Percentiles rank a stretch among this genome's conserved stretches.
These are phyloP conservation scores for Globisporangium viniferum DNA, from an alignment of 352 stramenopile genomes.

Conservation along the genomic window DNA sequence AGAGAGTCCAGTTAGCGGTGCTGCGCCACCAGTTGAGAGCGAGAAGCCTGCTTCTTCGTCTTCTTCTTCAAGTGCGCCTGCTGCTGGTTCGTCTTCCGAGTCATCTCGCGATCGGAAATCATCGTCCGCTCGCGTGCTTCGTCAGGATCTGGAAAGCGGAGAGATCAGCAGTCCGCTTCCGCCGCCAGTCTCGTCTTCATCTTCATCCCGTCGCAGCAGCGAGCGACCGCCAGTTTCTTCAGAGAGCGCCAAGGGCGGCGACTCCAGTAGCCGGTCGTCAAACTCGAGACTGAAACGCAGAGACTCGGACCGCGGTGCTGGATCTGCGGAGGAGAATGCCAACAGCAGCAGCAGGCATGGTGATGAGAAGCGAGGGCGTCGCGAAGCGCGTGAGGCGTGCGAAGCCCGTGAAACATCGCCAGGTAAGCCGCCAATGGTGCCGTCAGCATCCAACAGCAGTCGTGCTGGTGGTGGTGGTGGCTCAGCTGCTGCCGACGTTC, in stretches of 20 bases:
- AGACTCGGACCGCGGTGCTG: conserved; percentile 26
- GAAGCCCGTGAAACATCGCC: conserved; percentile 30
- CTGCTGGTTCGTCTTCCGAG: conserved; percentile 4
- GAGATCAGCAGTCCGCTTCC: conserved; percentile 34
- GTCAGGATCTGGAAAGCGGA: conserved; percentile 47
- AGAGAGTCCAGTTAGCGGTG: not conserved
- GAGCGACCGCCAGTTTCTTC: conserved; percentile 10
- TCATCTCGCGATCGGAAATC: conserved; percentile 11
- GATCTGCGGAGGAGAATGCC: conserved; percentile 2
- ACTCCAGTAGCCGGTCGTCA: conserved; percentile 2
- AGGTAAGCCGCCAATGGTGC: conserved; percentile 12
- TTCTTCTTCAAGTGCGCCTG: conserved; percentile 2
- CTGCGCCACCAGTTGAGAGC: not conserved
- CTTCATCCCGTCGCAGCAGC: conserved; percentile 12
- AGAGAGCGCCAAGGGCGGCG: not conserved
- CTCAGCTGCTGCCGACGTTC: conserved; percentile 9
- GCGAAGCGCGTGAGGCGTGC: conserved; percentile 20
- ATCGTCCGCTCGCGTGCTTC: conserved; percentile 21
- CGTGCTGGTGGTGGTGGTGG: conserved; percentile 13
- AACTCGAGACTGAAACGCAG: conserved; percentile 15
- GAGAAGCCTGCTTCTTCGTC: conserved; percentile 1
- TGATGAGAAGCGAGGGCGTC: conserved; percentile 33
- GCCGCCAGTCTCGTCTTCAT: not conserved
- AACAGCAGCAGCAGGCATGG: conserved; percentile 18
- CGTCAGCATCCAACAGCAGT: not conserved